Evolutionary conservation across 1,284 basidiomycete genomes (phyloP).

Genomic region (Pseudozyma pruni): DNA sequence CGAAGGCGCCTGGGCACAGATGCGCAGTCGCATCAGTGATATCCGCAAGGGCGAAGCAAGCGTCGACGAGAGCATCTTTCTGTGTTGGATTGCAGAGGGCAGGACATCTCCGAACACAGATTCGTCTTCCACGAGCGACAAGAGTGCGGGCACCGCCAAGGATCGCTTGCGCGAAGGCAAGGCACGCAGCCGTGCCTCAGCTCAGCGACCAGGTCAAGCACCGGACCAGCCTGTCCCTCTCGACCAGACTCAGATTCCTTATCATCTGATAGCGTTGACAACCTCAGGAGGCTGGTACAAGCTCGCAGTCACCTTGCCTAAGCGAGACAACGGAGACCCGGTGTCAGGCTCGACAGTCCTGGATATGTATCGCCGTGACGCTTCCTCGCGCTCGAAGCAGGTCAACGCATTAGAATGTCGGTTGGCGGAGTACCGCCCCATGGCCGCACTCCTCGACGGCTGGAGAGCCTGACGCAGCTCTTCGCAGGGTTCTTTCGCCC

Average conservation of each 20-base stretch:
- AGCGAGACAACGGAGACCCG: background rate
- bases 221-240: background rate
- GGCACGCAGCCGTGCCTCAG: background rate
- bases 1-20: constrained; percentile 59
- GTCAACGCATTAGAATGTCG: constrained; percentile 19
- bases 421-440: constrained; percentile 38
- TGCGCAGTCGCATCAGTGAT: constrained; percentile 56
- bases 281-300: constrained; percentile 62
- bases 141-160: background rate
- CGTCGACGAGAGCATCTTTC: constrained; percentile 55
- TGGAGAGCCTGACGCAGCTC: constrained; percentile 17
- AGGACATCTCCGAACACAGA: background rate
- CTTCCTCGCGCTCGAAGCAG: constrained; percentile 7
- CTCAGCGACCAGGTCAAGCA: background rate
- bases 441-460: constrained; percentile 28
- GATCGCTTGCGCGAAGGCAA: constrained; percentile 5
- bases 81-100: constrained; percentile 49
- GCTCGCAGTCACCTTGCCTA: constrained; percentile 33
- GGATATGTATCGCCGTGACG: constrained; percentile 52
- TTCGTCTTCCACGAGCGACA: background rate
- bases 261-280: constrained; percentile 54
- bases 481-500: background rate
- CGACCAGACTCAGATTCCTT: background rate
- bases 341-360: constrained; percentile 39
- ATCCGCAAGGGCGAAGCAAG: constrained; percentile 56